Evolutionary conservation across 2,329 filamentous ascomycete species (phyloP).

Genomic region (Tolypocladium tundrense): DNA sequence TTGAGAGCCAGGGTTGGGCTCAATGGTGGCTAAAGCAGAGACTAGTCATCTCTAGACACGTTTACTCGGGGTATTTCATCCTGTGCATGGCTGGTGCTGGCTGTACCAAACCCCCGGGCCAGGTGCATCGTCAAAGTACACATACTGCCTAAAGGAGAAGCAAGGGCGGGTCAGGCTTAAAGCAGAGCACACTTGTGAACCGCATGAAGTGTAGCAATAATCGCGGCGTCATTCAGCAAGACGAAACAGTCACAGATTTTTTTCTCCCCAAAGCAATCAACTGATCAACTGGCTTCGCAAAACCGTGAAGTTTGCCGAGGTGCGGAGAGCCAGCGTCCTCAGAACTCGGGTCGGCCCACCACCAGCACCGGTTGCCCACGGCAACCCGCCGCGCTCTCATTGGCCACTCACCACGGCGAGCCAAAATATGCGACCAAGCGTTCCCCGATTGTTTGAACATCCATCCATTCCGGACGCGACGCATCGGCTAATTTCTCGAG

Average conservation of each 20-base stretch:
- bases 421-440: slow-evolving; percentile 16
- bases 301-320: not conserved
- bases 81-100: too few relatives aligned
- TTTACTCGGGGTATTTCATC: too few relatives aligned
- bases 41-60: too few relatives aligned
- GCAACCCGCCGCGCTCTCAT: slow-evolving; percentile 20
- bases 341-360: not conserved
- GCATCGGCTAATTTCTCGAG: slow-evolving; percentile 6
- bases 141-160: not conserved
- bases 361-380: slow-evolving; percentile 15
- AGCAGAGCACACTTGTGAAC: not conserved
- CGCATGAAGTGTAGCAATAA: not conserved
- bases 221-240: not conserved
- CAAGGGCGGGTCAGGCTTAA: not conserved
- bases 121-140: not conserved
- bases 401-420: slow-evolving; percentile 11
- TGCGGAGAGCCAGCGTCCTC: not conserved
- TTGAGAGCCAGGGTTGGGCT: too few relatives aligned
- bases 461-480: slow-evolving; percentile 1
- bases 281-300: not conserved
- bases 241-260: not conserved
- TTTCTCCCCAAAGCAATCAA: not conserved
- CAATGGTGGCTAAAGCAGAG: too few relatives aligned
- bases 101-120: too few relatives aligned
- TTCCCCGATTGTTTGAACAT: not conserved